A percentile compares a stretch with the other conserved stretches of the same genome.
Evolutionary conservation across 768 basidiomycete species (phyloP).

Genomic region (Boletus subcaerulescens): DNA sequence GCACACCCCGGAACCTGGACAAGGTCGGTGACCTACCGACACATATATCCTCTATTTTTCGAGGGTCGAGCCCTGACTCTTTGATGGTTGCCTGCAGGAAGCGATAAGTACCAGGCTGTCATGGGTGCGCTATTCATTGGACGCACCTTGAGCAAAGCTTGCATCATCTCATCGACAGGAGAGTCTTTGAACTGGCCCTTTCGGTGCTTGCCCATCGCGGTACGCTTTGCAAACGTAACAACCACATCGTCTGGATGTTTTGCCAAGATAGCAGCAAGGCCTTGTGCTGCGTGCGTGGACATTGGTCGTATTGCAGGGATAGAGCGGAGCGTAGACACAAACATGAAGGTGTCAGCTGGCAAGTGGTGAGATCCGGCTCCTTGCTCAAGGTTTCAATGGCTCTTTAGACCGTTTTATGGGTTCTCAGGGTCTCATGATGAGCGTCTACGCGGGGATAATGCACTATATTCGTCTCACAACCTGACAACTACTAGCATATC

Average conservation of each 20-base stretch:
- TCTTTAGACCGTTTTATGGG: no score
- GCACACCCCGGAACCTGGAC: background rate
- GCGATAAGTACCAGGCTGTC: background rate
- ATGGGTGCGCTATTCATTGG: background rate
- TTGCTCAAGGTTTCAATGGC: background rate
- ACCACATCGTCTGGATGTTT: constrained; percentile 84
- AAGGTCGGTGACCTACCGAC: constrained; percentile 58
- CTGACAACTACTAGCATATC: background rate
- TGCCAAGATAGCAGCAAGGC: constrained; percentile 54
- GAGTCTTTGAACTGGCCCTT: constrained; percentile 92
- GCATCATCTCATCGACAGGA: constrained; percentile 83
- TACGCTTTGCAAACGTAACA: constrained; percentile 84
- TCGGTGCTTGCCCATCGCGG: constrained; percentile 82
- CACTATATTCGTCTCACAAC: background rate
- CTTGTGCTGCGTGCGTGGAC: constrained; percentile 37
- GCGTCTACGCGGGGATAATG: background rate
- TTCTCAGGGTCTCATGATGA: constrained; percentile 2
- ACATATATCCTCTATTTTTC: constrained; percentile 77
- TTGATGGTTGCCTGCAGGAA: constrained; percentile 57
- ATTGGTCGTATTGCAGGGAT: constrained; percentile 5
- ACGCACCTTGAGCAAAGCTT: constrained; percentile 73
- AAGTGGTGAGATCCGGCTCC: constrained; percentile 3
- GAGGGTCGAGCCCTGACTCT: constrained; percentile 63
- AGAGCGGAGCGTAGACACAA: constrained; percentile 11
- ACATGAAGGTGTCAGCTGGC: constrained; percentile 17